These are phyloP conservation scores for Fusarium udum DNA, from an alignment of 2,329 filamentous ascomycete genomes.

Conservation along the genomic window DNA sequence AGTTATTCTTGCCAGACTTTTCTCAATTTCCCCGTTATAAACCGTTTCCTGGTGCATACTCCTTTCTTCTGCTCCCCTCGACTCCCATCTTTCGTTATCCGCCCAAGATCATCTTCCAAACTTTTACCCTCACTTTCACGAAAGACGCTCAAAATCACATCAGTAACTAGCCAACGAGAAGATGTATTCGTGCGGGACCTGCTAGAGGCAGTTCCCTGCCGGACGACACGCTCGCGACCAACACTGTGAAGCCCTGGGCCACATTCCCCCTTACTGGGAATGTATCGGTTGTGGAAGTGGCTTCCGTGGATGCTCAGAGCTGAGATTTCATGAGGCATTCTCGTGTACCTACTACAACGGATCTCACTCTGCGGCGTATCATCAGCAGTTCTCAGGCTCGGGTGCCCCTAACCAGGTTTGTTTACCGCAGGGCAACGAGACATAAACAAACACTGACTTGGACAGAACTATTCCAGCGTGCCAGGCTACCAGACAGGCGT, in stretches of 20 bases:
- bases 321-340: neutral
- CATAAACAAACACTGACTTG: neutral
- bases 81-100: neutral
- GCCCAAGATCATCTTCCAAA: neutral
- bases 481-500: neutral
- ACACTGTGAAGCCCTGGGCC: constrained; percentile 40
- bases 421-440: neutral
- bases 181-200: constrained; percentile 42
- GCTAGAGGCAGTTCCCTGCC: constrained; percentile 34
- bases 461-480: neutral
- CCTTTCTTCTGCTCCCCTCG: neutral
- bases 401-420: constrained; percentile 1
- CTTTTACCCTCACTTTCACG: neutral
- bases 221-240: constrained; percentile 38
- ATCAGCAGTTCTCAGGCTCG: neutral
- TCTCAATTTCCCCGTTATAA: neutral
- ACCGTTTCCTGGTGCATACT: too few species aligned
- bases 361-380: too few species aligned
- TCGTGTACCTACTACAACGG: neutral
- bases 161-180: rapidly evolving
- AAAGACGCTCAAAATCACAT: neutral
- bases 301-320: constrained; percentile 7
- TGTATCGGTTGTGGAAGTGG: constrained; percentile 39
- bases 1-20: neutral
- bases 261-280: constrained; percentile 35